Conservation (phyloP, 768 basidiomycete species). For the Mycena floridula region DNA sequence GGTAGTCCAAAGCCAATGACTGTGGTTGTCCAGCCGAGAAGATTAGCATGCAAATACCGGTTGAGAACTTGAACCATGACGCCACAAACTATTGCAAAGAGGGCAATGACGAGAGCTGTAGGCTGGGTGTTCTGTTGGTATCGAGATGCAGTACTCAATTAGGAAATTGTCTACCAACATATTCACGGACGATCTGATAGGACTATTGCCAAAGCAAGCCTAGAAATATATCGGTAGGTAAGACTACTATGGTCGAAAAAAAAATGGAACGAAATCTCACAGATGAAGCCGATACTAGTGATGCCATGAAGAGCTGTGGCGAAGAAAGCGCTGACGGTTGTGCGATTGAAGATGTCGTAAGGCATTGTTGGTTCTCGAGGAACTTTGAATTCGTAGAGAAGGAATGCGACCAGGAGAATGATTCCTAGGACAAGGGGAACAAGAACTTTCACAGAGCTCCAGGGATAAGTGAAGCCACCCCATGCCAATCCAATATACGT, state of each 20-base stretch:
- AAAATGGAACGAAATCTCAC: not conserved
- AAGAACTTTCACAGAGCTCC: slow-evolving; percentile 12
- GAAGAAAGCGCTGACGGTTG: not conserved
- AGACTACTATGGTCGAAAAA: not conserved
- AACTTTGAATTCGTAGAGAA: slow-evolving; percentile 28
- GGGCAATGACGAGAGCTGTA: not conserved
- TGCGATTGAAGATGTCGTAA: not conserved
- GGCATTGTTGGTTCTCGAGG: slow-evolving; percentile 19
- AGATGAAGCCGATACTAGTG: not conserved
- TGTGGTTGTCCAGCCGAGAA: slow-evolving; percentile 23
- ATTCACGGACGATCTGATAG: slow-evolving; percentile 23
- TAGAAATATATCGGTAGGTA: slow-evolving; percentile 34
- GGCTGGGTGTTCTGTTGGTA: no score
- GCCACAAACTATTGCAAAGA: not conserved
- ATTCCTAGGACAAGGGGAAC: slow-evolving; percentile 35
- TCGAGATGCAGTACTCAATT: no score
- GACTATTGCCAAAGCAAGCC: slow-evolving; percentile 24
- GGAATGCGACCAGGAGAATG: slow-evolving; percentile 26
- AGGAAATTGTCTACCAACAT: no score
- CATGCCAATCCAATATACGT: not conserved
- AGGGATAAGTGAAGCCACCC: slow-evolving; percentile 5
- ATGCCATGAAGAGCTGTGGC: not conserved
- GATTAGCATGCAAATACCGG: not conserved
- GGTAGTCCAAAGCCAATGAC: slow-evolving; percentile 29
- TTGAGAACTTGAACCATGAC: not conserved